These are phyloP conservation scores for Colletotrichum viniferum DNA, from an alignment of 2,329 filamentous ascomycete genomes.

Conservation along the genomic window DNA sequence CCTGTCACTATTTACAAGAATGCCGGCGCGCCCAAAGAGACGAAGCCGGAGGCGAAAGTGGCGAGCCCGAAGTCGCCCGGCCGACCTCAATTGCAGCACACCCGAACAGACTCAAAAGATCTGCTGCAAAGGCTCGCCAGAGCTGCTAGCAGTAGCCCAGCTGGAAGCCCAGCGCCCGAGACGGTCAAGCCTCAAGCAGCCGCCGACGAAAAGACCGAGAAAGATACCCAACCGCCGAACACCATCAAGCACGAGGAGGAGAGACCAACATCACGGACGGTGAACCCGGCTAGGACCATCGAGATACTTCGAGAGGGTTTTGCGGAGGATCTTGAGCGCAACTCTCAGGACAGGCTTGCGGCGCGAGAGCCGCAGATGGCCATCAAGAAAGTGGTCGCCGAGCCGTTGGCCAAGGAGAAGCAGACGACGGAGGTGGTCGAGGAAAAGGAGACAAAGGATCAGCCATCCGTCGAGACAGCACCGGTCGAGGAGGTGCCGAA, in stretches of 20 bases:
- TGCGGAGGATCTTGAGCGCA: neutral
- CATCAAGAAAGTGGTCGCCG: neutral
- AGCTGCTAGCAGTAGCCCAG: constrained; percentile 48
- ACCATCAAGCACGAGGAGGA: neutral
- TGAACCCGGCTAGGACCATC: neutral
- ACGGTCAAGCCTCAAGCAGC: neutral
- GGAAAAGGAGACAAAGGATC: neutral
- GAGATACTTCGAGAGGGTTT: neutral
- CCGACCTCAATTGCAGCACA: constrained; percentile 15
- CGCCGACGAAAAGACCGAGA: neutral
- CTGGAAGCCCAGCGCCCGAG: constrained; percentile 31
- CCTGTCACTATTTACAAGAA: constrained; percentile 44
- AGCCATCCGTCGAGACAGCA: neutral
- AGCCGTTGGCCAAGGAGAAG: neutral
- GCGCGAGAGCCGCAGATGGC: neutral
- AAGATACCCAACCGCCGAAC: neutral
- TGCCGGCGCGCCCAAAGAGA: constrained; percentile 3
- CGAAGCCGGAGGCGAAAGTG: constrained; percentile 14
- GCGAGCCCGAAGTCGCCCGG: neutral
- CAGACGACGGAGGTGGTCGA: neutral
- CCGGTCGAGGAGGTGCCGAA: neutral
- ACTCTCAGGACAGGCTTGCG: neutral
- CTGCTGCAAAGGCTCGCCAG: constrained; percentile 54
- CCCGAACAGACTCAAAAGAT: constrained; percentile 49
- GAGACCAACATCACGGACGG: neutral